A percentile compares a stretch with the other conserved stretches of the same genome.
Conservation (phyloP, 768 basidiomycete species). For the Psilocybe sp. region DNA sequence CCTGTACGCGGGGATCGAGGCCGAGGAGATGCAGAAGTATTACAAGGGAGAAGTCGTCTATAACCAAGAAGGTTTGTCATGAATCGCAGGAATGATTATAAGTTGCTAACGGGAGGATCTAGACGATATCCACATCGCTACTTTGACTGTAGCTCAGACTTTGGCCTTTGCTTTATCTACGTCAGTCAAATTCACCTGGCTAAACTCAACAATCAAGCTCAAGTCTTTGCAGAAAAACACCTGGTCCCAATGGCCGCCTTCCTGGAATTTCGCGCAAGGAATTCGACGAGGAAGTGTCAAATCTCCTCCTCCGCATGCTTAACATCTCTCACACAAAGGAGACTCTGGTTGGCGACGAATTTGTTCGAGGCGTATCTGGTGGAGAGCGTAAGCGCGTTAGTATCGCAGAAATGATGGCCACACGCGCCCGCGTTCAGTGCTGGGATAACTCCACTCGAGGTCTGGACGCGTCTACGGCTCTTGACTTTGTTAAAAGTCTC, state of each 20-base stretch:
- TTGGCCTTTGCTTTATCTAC: slow-evolving; percentile 69
- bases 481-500: slow-evolving; percentile 80
- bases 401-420: slow-evolving; percentile 86
- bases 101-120: not conserved
- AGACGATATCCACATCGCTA: slow-evolving; percentile 84
- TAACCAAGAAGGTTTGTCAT: slow-evolving; percentile 63
- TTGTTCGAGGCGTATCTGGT: slow-evolving; percentile 78
- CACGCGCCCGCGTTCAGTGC: slow-evolving; percentile 74
- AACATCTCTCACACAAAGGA: slow-evolving; percentile 78
- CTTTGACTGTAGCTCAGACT: slow-evolving; percentile 78
- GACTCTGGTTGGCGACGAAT: slow-evolving; percentile 86
- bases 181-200: slow-evolving; percentile 21
- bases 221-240: slow-evolving; percentile 48
- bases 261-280: slow-evolving; percentile 60
- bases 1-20: slow-evolving; percentile 78
- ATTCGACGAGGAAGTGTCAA: slow-evolving; percentile 53
- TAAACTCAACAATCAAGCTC: not conserved
- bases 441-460: slow-evolving; percentile 87
- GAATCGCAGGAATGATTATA: not conserved
- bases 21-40: slow-evolving; percentile 69
- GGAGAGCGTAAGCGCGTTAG: slow-evolving; percentile 79
- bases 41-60: slow-evolving; percentile 82
- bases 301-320: slow-evolving; percentile 71
- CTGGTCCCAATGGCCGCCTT: slow-evolving; percentile 71
- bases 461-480: slow-evolving; percentile 81